Percentiles rank a stretch among this genome's conserved stretches.
These are phyloP conservation scores for Digitaria exilis DNA, from an alignment of 202 grass and related monocot genomes.

Conservation along the genomic window DNA sequence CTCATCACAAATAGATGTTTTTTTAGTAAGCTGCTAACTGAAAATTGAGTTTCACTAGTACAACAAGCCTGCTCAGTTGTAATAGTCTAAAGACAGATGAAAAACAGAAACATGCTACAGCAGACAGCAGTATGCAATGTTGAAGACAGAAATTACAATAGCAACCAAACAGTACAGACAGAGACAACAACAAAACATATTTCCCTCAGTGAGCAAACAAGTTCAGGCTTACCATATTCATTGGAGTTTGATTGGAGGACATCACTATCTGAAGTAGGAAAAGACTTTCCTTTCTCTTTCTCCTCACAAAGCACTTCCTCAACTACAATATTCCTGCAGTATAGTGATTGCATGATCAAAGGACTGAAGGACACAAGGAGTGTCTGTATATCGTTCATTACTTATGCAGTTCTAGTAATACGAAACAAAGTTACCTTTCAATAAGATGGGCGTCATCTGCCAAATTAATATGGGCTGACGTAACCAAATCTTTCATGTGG, in stretches of 20 bases:
- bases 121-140: not conserved
- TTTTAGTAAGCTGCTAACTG: too few relatives aligned
- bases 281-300: constrained; percentile 16
- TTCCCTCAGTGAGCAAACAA: not conserved
- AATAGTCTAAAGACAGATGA: constrained; percentile 7
- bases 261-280: constrained; percentile 20
- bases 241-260: not conserved
- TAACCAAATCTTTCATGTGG: not conserved
- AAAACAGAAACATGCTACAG: not conserved
- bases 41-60: too few relatives aligned
- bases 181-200: not conserved
- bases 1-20: too few relatives aligned
- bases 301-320: constrained; percentile 3
- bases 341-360: constrained; percentile 18
- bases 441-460: constrained; percentile 3
- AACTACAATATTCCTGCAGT: constrained; percentile 25
- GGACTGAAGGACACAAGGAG: constrained; percentile 22
- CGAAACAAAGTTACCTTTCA: constrained; percentile 30
- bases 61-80: constrained; percentile 24
- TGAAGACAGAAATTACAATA: not conserved
- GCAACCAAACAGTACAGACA: not conserved
- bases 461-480: not conserved
- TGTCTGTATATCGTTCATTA: constrained; percentile 15
- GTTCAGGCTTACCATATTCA: constrained; percentile 31
- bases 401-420: not conserved